Base-by-base conservation (phyloP, 1,284 basidiomycete genomes). In the Sanghuangporus sanghuang region DNA sequence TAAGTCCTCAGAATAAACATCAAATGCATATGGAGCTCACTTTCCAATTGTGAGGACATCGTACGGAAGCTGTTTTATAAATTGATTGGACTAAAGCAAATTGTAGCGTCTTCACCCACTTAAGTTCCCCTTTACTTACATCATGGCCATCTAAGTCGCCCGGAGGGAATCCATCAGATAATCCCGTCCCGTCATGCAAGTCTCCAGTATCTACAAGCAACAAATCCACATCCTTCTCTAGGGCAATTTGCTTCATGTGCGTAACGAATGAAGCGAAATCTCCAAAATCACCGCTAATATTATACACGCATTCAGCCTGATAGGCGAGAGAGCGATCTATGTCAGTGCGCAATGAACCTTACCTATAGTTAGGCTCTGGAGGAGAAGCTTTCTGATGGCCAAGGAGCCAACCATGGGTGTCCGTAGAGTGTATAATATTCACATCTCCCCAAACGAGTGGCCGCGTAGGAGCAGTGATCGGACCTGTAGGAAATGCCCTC, bases 41-140 rank as follows among this genome's bases (percentile, higher is more conserved):
- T 96, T 96, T 71, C 95, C 94, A 65, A 95, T 92, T 0, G 90
- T 78, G 69, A 95, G 83, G 6, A 94, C 70, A 71, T 96, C 95
- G 71, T 94, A 96, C 0, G 89, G 86, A 36, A 96, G 79, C 68
- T 85, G 76, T 35, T 85, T 77, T 68, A 96, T 81, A 74, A 93
- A 89, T 70, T 89, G 76, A 73, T 89, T 87, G 12, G 85, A 78
- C 85, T 89, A 53, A 8, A 40, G 59, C 32, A 36, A 36, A 59
- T 64, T 60, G 61, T 61, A 42, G 35, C 23, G 2, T 8, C 2
- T 32, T 40, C 9, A 40, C 27, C 39, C 12, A 18, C 16, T n/a
- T 21, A 12, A 36, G 11, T 18, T 32, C 6, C 6, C 6, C 44
- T 46, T 7, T 49, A 52, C 62, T 57, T 27, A 89, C 89, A 64